Base-by-base conservation (phyloP, 352 stramenopile genomes). In the Phytophthora kernoviae region DNA sequence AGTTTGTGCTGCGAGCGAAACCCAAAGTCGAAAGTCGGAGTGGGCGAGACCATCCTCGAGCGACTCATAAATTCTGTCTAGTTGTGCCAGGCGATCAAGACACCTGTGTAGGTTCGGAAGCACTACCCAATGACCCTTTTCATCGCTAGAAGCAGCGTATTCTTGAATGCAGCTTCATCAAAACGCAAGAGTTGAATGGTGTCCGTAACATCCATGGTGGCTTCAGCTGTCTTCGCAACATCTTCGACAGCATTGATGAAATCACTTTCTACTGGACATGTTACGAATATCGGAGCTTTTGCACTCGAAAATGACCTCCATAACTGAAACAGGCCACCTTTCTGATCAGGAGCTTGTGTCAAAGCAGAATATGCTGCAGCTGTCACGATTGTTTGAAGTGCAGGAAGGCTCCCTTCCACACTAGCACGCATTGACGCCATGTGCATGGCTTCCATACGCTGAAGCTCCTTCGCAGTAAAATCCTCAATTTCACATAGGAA, bases 11-110 rank as follows among this genome's bases (percentile, higher is more conserved):
- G 30, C 14, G 12, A 57, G 18, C 15, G 75, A 90, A 15, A 85
- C 27, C 79, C 82, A 91, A 9, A 91, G 48, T 4, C 82, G 79
- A 37, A 90, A 91, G 33, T 91, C 82, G 0, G 75, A 68, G 20
- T 91, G 82, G 5, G 57, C 41, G 0, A 72, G 58, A 0, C 69
- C 50, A 6, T 58, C 53, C 8, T 73, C 41, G 0, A 87, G 62
- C 2, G 41, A 54, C 11, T 78, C 47, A 12, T 84, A 77, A 3
- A 87, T 56, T 0, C 21, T 57, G 33, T 54, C 37, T 0, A 91
- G 32, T 18, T 65, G 61, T 2, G 20, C 8, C 5, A 78, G 27
- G 27, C 65, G 73, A 1, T 52, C 14, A 0, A 62, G 33, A 3
- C 44, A 54, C 2, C 55, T 26, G 20, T 91, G 71, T 0, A 82